Evolutionary conservation across 129 eudicot genomes (phyloP).

Genomic region (Saussurea involucrata): DNA sequence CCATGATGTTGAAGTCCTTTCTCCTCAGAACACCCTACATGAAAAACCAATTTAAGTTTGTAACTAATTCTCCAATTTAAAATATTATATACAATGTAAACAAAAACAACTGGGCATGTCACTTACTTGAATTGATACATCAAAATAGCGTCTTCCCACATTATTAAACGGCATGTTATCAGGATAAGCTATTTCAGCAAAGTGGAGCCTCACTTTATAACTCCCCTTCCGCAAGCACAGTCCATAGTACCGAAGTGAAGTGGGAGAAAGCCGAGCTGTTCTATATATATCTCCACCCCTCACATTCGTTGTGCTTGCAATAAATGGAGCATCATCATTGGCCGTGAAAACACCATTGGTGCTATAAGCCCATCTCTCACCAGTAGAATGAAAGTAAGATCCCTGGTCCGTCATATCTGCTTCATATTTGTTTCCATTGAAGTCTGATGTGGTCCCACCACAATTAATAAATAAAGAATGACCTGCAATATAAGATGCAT

Average conservation of each 20-base stretch:
- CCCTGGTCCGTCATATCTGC: conserved; percentile 36
- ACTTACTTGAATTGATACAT: conserved; percentile 82
- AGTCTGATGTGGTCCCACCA: conserved; percentile 46
- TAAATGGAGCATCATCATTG: conserved; percentile 25
- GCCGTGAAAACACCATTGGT: conserved; percentile 55
- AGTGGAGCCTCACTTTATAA: conserved; percentile 77
- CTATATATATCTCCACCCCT: conserved; percentile 37
- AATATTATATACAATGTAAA: conserved; percentile 2
- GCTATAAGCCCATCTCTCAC: conserved; percentile 70
- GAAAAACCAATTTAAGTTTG: conserved; percentile 8
- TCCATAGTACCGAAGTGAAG: conserved; percentile 63
- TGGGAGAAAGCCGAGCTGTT: conserved; percentile 63
- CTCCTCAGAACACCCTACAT: conserved; percentile 51
- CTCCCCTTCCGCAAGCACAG: conserved; percentile 62
- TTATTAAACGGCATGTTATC: conserved; percentile 46
- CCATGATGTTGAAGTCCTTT: conserved; percentile 56
- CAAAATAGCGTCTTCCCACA: conserved; percentile 70
- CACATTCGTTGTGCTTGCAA: conserved; percentile 11
- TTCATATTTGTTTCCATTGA: conserved; percentile 51
- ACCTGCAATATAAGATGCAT: conserved; percentile 31
- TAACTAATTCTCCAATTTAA: not conserved
- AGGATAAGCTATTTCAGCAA: conserved; percentile 70
- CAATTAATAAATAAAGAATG: conserved; percentile 66
- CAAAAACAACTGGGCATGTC: conserved; percentile 6
- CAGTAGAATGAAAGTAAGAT: conserved; percentile 39